Evolutionary conservation across 1,139 yeast species (phyloP), one percentile per base, ranked within the genome.

Genomic region (Nakaseomyces nivariensis): DNA sequence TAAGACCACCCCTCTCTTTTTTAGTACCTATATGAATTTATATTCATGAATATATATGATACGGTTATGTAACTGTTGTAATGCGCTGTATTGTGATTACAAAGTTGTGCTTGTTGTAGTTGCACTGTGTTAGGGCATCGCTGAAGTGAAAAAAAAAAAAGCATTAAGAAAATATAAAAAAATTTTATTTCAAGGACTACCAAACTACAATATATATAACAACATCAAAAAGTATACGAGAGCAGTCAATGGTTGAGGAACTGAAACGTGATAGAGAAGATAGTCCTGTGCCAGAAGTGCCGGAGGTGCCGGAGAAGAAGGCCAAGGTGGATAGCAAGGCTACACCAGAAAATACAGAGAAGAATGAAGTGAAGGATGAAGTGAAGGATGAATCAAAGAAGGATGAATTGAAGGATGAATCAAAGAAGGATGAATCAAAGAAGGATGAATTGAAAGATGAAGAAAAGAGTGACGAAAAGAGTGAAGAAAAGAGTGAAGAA

Each of bases 261-360:
- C 27, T 24, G 43, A 49, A 33, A 51, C 54, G 49, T 48, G 31
- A 37, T 11, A 52, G 58, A 49, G 58, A 51, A 13, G 54, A 48
- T n/a, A 37, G 48, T 25, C 51, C 36, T 11, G 45, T 37, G n/a
- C 46, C 47, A 10, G 50, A 48, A 43, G 38, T 17, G 37, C 6
- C n/a, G 46, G 31, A 22, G 40, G 49, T 25, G 45, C 48, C 32
- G 45, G 26, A 36, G 13, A 48, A 50, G 22, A 37, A 43, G 43
- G 52, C 45, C n/a, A 38, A 50, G 36, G 48, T 52, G 10, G 51
- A 49, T 25, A 3, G 9, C 31, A 29, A 29, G 31, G 3, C 31
- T 7, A 29, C 31, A 29, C 22, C 22, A 17, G 22, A 17, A 17
- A 17, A 17, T 17, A 17, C 22, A 17, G 22, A 17, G 22, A 17